Conservation (phyloP, 2,329 filamentous ascomycete genomes). For the Xylaria sp. region DNA sequence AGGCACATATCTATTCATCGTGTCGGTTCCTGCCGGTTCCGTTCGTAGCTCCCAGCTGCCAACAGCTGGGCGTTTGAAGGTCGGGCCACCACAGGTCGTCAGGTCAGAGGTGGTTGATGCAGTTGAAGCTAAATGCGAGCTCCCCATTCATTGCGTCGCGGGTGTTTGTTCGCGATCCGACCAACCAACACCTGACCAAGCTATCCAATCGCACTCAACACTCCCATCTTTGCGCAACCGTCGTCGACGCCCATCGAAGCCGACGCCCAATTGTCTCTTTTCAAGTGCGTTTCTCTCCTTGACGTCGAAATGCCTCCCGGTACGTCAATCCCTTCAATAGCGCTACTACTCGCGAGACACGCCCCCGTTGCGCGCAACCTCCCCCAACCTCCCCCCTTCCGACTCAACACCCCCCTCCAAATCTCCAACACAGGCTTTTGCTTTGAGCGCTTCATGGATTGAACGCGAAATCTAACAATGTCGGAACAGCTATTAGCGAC, state of each 20-base stretch:
- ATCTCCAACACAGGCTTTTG: not conserved
- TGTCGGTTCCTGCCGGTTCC: too few species aligned
- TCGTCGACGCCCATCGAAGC: too few species aligned
- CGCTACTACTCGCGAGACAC: conserved; percentile 4
- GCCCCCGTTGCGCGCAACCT: conserved; percentile 2
- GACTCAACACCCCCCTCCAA: not conserved
- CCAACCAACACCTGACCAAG: not conserved
- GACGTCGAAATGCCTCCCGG: conserved; percentile 21
- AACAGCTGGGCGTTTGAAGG: not conserved
- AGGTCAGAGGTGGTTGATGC: not conserved
- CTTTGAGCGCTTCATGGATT: not conserved
- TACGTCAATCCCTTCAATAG: conserved; percentile 12
- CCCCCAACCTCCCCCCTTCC: not conserved
- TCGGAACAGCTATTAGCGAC: conserved; percentile 44
- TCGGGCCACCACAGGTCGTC: not conserved
- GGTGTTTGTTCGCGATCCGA: not conserved
- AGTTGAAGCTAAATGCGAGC: too few species aligned
- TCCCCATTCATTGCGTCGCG: too few species aligned
- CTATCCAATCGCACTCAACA: not conserved
- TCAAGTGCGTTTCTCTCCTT: not conserved
- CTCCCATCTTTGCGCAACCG: not conserved
- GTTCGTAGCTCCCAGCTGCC: too few species aligned
- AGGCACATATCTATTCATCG: too few species aligned
- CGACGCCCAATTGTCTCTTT: not conserved
- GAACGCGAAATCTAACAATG: conserved; percentile 7